Percentiles rank a stretch among this genome's conserved stretches.
phyloP scores from a whole-genome alignment of 2,329 filamentous ascomycete species.

The Thielaviopsis populi region DNA sequence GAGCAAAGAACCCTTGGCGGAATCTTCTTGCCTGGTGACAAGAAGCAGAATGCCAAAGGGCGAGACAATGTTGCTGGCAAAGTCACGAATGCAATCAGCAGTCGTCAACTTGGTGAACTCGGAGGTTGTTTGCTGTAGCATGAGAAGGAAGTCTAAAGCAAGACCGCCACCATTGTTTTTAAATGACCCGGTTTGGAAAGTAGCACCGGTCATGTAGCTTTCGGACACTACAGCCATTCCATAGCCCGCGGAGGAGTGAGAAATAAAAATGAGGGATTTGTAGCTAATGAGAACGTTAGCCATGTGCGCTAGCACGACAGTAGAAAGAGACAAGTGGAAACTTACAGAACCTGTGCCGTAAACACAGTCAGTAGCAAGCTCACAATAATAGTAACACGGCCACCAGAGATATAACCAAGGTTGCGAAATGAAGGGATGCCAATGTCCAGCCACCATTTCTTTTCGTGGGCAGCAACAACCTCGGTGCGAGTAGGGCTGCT shows the following conservation, averaged over 20 bases:
- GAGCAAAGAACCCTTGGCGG: slow-evolving; percentile 22
- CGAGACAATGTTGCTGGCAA: slow-evolving; percentile 23
- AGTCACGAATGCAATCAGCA: slow-evolving; percentile 23
- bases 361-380: slow-evolving; percentile 30
- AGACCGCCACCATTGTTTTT: slow-evolving; percentile 23
- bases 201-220: slow-evolving; percentile 26
- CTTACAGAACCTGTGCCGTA: slow-evolving; percentile 36
- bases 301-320: neutral
- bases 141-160: slow-evolving; percentile 20
- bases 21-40: slow-evolving; percentile 20
- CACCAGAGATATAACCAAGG: slow-evolving; percentile 29
- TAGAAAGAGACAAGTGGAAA: neutral
- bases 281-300: slow-evolving; percentile 23
- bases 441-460: slow-evolving; percentile 36
- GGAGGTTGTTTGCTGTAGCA: slow-evolving; percentile 22
- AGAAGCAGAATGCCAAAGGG: slow-evolving; percentile 26
- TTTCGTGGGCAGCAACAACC: slow-evolving; percentile 32
- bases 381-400: slow-evolving; percentile 27
- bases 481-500: slow-evolving; percentile 38
- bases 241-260: slow-evolving; percentile 24
- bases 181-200: slow-evolving; percentile 25
- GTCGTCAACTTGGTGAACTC: slow-evolving; percentile 23
- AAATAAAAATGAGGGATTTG: slow-evolving; percentile 36
- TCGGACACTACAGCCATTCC: slow-evolving; percentile 25
- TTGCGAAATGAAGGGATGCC: slow-evolving; percentile 40